Evolutionary conservation across 2,329 filamentous ascomycete species (phyloP).

Genomic region (Lithohypha guttulata): DNA sequence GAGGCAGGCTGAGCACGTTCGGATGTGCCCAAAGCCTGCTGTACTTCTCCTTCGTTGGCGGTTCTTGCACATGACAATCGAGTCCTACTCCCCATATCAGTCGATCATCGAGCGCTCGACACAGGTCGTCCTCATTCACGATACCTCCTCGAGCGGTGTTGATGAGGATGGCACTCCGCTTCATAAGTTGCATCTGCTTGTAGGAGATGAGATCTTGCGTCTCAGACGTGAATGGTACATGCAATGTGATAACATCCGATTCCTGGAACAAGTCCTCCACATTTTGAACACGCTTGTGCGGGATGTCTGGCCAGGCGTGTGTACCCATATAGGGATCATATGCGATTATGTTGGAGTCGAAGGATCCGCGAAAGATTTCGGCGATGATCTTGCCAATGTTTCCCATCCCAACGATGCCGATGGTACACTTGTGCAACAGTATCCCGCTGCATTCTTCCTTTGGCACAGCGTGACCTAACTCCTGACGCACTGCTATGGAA

Average conservation of each 20-base stretch:
- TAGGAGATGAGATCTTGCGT: slow-evolving; percentile 28
- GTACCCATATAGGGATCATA: slow-evolving; percentile 29
- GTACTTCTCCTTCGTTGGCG: slow-evolving; percentile 29
- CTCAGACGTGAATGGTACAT: slow-evolving; percentile 29
- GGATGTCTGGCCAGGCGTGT: slow-evolving; percentile 27
- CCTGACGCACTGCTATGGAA: not conserved
- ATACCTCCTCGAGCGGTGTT: slow-evolving; percentile 34
- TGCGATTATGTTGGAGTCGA: slow-evolving; percentile 27
- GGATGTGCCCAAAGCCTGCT: slow-evolving; percentile 25
- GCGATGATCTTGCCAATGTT: slow-evolving; percentile 31
- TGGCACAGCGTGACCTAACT: not conserved
- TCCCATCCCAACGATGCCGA: slow-evolving; percentile 33
- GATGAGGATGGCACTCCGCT: slow-evolving; percentile 30
- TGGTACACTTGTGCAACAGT: slow-evolving; percentile 26
- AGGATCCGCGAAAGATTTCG: slow-evolving; percentile 29
- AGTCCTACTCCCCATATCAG: slow-evolving; percentile 32
- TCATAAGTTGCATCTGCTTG: slow-evolving; percentile 28
- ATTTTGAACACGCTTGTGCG: slow-evolving; percentile 24
- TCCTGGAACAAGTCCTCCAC: slow-evolving; percentile 26
- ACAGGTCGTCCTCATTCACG: slow-evolving; percentile 29
- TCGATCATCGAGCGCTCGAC: slow-evolving; percentile 25
- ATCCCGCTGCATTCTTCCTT: slow-evolving; percentile 36
- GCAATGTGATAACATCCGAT: slow-evolving; percentile 30
- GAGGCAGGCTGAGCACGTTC: slow-evolving; percentile 35
- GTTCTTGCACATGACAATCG: slow-evolving; percentile 33